Percentiles rank a stretch among this genome's conserved stretches.
These are phyloP conservation scores for Pyrenophora seminiperda DNA, from an alignment of 2,329 filamentous ascomycete genomes.

Conservation along the genomic window DNA sequence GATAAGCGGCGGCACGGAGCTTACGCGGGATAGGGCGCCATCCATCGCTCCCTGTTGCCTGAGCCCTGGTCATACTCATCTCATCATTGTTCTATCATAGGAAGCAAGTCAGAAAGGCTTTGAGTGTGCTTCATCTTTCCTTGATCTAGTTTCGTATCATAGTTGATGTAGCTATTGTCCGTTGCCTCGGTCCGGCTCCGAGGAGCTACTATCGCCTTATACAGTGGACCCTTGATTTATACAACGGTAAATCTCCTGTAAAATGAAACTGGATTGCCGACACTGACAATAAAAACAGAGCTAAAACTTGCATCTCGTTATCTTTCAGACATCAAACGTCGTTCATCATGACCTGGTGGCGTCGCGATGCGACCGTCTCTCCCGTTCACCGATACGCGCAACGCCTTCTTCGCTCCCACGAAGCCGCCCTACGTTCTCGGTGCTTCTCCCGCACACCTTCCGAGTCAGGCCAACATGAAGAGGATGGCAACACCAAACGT, in stretches of 20 bases:
- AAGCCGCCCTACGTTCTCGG: constrained; percentile 31
- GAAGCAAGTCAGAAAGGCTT: not conserved
- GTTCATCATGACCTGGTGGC: constrained; percentile 37
- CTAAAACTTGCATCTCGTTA: not conserved
- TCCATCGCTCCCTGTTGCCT: constrained; percentile 16
- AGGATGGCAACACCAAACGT: constrained; percentile 21
- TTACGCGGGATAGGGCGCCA: constrained; percentile 29
- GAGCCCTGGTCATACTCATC: not conserved
- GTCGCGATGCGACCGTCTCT: constrained; percentile 33
- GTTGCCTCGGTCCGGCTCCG: constrained; percentile 6
- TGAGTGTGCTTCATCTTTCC: not conserved
- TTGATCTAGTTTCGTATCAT: not conserved
- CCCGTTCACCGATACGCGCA: constrained; percentile 32
- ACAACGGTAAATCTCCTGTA: not conserved
- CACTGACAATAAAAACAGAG: not conserved
- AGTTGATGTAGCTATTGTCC: constrained; percentile 9
- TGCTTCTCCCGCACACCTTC: constrained; percentile 37
- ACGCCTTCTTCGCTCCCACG: constrained; percentile 29
- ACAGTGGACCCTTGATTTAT: constrained; percentile 2
- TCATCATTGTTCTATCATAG: not conserved
- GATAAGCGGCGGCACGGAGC: constrained; percentile 33
- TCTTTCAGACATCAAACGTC: not conserved
- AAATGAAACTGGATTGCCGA: too few relatives aligned
- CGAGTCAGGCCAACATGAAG: constrained; percentile 27
- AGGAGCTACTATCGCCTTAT: constrained; percentile 13